These are phyloP conservation scores for Sporisorium reilianum DNA, from an alignment of 1,284 basidiomycete genomes.

Conservation along the genomic window DNA sequence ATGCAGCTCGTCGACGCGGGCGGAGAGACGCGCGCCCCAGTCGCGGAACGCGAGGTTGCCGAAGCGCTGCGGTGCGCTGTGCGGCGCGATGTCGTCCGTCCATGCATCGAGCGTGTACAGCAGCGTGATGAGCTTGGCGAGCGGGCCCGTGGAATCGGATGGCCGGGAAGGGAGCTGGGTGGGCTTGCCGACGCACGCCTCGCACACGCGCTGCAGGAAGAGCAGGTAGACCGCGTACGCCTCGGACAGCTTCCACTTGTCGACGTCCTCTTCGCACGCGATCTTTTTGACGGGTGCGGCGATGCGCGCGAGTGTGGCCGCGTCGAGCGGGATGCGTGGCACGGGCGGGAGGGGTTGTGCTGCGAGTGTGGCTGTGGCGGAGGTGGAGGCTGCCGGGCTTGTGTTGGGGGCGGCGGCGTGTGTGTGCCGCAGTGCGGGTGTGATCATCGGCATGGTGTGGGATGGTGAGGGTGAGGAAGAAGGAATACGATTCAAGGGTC, in stretches of 20 bases:
- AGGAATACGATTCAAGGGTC: not conserved
- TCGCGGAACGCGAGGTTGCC: conserved; percentile 92
- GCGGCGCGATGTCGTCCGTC: conserved; percentile 85
- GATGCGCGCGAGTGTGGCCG: conserved; percentile 23
- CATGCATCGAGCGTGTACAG: conserved; percentile 80
- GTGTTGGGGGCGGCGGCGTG: not conserved
- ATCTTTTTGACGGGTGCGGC: conserved; percentile 59
- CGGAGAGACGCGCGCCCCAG: conserved; percentile 83
- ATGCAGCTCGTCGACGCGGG: conserved; percentile 43
- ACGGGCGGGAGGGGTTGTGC: conserved; percentile 42
- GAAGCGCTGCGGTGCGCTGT: conserved; percentile 86
- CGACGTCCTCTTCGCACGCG: conserved; percentile 64
- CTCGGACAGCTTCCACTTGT: conserved; percentile 58
- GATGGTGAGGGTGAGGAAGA: not conserved
- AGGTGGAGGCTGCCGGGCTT: conserved; percentile 8
- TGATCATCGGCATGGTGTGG: conserved; percentile 36
- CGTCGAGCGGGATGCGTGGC: conserved; percentile 28
- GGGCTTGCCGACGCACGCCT: conserved; percentile 62
- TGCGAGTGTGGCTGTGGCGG: conserved; percentile 27
- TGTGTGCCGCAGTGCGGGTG: conserved; percentile 22
- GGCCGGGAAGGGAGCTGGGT: no score
- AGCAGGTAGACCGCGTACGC: conserved; percentile 59
- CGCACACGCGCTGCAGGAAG: conserved; percentile 65
- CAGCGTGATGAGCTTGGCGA: conserved; percentile 73
- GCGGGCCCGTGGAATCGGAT: not conserved